Evolutionary conservation across 768 basidiomycete species (phyloP).

Genomic region (Exsudoporus frostii): DNA sequence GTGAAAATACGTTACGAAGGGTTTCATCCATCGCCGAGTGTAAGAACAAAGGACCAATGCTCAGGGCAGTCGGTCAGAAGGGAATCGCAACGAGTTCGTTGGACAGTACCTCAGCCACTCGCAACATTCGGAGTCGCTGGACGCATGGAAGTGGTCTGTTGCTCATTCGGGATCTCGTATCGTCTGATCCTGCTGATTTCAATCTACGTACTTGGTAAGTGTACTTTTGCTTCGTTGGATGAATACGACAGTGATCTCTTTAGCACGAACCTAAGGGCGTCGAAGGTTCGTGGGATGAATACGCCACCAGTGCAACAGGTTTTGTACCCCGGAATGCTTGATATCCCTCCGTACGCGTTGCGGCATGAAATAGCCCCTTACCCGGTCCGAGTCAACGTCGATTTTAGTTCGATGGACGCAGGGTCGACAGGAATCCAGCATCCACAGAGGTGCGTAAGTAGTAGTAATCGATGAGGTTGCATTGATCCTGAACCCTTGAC

Average conservation of each 20-base stretch:
- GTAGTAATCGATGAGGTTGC: neutral
- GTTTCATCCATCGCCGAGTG: conserved; percentile 3
- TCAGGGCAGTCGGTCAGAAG: conserved; percentile 11
- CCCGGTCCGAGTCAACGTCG: neutral
- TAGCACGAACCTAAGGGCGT: conserved; percentile 4
- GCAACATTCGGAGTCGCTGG: conserved; percentile 7
- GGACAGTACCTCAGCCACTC: conserved; percentile 6
- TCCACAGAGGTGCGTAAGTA: conserved; percentile 17
- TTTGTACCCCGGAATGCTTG: conserved; percentile 1
- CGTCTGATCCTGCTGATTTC: conserved; percentile 17
- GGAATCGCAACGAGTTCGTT: conserved; percentile 17
- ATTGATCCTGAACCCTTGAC: neutral
- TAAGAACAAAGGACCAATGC: neutral
- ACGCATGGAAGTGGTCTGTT: conserved; percentile 3
- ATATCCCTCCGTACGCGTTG: neutral
- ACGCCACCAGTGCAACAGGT: neutral
- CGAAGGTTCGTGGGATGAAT: neutral
- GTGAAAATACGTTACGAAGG: conserved; percentile 2
- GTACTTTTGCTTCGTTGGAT: neutral
- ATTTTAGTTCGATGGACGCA: neutral
- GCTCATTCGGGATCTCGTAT: conserved; percentile 14
- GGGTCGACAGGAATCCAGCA: neutral
- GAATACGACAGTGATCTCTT: neutral
- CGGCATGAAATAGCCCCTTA: neutral
- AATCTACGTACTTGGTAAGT: conserved; percentile 14